Conservation (phyloP, 2,329 filamentous ascomycete genomes). For the Epichloe amarillans region DNA sequence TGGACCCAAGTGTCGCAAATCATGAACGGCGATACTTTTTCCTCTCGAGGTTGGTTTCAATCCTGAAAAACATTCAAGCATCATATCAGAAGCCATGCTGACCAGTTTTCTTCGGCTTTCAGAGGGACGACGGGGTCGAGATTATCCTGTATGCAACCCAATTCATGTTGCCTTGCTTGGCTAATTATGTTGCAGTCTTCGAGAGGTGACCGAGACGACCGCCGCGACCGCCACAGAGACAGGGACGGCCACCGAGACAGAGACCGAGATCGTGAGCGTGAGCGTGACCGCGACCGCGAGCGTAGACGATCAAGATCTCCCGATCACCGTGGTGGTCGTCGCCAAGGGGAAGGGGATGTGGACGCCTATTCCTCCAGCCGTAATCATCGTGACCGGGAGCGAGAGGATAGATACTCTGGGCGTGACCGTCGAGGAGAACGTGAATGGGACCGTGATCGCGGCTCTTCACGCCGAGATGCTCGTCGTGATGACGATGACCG, state of each 20-base stretch:
- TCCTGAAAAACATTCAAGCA: background rate
- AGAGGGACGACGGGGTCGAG: slow-evolving; percentile 41
- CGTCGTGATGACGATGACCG: slow-evolving; percentile 53
- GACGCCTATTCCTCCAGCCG: slow-evolving; percentile 89
- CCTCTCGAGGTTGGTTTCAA: slow-evolving; percentile 42
- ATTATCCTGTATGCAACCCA: slow-evolving; percentile 35
- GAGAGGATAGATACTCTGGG: slow-evolving; percentile 78
- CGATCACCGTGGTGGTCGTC: slow-evolving; percentile 46
- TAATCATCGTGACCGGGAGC: slow-evolving; percentile 82
- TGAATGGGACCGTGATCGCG: slow-evolving; percentile 63
- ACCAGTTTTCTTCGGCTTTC: slow-evolving; percentile 11
- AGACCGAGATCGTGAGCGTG: slow-evolving; percentile 52
- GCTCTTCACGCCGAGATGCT: slow-evolving; percentile 44
- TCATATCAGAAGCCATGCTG: slow-evolving; percentile 1
- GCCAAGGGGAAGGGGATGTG: slow-evolving; percentile 63
- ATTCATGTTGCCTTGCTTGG: background rate
- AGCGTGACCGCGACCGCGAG: slow-evolving; percentile 33
- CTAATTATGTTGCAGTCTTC: slow-evolving; percentile 15
- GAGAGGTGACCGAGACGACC: slow-evolving; percentile 21
- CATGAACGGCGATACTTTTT: slow-evolving; percentile 82
- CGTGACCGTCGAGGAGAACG: slow-evolving; percentile 56
- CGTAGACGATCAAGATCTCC: slow-evolving; percentile 80
- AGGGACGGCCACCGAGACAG: slow-evolving; percentile 40
- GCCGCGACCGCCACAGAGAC: slow-evolving; percentile 40
- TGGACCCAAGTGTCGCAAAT: slow-evolving; percentile 15